Base-by-base conservation (phyloP, 2,329 filamentous ascomycete species). In the Leptographium procerum region DNA sequence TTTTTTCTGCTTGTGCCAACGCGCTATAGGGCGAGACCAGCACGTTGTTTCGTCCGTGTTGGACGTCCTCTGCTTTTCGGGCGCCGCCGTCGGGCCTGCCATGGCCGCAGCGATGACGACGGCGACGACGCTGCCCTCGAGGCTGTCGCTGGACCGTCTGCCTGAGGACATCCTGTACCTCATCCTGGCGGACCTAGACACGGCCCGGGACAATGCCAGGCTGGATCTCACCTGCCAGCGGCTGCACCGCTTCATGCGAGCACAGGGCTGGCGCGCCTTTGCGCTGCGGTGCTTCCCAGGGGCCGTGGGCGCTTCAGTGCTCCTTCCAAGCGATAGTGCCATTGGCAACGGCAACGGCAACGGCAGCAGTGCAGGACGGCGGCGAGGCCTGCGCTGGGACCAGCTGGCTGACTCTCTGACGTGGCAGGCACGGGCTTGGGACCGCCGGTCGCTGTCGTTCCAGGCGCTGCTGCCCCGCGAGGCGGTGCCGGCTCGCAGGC, bases 391-490 rank as follows among this genome's bases (percentile, higher is more conserved):
- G 16, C 24, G 50, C 48, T 80, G 77, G 70, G 61, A 63, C 13
- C 63, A 66, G 14, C 66, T 77, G 29, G 78, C 78, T 8, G 69
- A 75, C 29, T 72, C 71, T 0, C 65, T 80, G 50, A 80, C 79
- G 0, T 76, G 75, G 62, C 74, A 81, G 57, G 74, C 76, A 31
- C 72, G 78, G 7, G 78, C 75, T 63, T 82, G 79, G 80, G 79
- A 81, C 54, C 73, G 71, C 56, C 73, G 77, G 1, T 68, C 73
- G 0, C 63, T 76, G 24, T 69, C 70, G 19, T 72, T 81, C 58
- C 69, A 70, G 54, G 66, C 72, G 16, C 24, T 67, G 59, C 48
- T 67, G 43, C 63, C 67, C 8, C 66, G 58, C 22, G 6, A 67
- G 62, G 50, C 53, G 5, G 67, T 64, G 48, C 22, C 56, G 60